Evolutionary conservation across 805 yeast species (phyloP).

Genomic region (Metschnikowia amazonensis): DNA sequence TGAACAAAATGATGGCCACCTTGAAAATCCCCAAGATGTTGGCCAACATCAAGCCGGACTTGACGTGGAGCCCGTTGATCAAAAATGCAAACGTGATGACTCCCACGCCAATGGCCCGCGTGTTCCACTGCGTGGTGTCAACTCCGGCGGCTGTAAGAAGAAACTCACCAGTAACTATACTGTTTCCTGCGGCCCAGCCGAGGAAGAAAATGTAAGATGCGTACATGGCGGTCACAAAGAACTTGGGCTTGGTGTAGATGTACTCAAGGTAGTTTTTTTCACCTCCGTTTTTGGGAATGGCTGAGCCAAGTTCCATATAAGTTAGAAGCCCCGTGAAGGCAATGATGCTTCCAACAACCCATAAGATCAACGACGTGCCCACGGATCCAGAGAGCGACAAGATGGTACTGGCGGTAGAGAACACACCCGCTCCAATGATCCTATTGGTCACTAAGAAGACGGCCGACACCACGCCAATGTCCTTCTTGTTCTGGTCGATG

Average conservation of each 20-base stretch:
- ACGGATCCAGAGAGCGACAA: slow-evolving; percentile 55
- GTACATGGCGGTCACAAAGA: slow-evolving; percentile 53
- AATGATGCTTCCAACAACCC: slow-evolving; percentile 72
- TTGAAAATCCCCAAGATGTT: slow-evolving; percentile 66
- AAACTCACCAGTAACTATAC: slow-evolving; percentile 76
- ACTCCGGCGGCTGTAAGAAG: slow-evolving; percentile 69
- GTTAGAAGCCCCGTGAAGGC: slow-evolving; percentile 50
- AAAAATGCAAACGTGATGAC: slow-evolving; percentile 68
- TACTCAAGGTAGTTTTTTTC: slow-evolving; percentile 79
- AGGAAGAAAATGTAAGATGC: slow-evolving; percentile 70
- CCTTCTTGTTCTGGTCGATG: slow-evolving; percentile 42
- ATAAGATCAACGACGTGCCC: slow-evolving; percentile 65
- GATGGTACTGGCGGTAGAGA: slow-evolving; percentile 20
- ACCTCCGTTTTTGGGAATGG: slow-evolving; percentile 79
- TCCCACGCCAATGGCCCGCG: slow-evolving; percentile 72
- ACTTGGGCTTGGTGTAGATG: slow-evolving; percentile 64
- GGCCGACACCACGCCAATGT: slow-evolving; percentile 44
- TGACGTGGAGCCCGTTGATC: slow-evolving; percentile 57
- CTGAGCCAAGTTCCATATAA: slow-evolving; percentile 77
- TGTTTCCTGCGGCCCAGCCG: slow-evolving; percentile 86
- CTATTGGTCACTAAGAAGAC: slow-evolving; percentile 19
- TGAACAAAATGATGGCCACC: slow-evolving; percentile 63
- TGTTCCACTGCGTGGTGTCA: slow-evolving; percentile 69
- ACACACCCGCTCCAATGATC: slow-evolving; percentile 23
- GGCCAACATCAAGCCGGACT: slow-evolving; percentile 63